These are phyloP conservation scores for Artemisia tridentata DNA, from an alignment of 129 eudicot genomes.

Conservation along the genomic window DNA sequence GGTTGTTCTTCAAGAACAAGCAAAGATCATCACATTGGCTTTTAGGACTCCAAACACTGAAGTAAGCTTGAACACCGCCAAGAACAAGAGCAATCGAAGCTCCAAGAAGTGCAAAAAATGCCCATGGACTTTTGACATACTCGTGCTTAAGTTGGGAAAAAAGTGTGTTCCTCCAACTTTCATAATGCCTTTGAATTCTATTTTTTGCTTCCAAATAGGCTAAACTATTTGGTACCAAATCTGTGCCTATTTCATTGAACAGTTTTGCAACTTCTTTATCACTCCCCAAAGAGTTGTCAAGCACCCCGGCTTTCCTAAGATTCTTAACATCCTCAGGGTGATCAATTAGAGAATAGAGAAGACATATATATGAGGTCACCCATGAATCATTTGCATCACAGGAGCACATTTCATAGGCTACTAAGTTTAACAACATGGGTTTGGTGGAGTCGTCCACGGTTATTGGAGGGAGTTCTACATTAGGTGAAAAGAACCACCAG, in stretches of 20 bases:
- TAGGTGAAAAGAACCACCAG: constrained; percentile 17
- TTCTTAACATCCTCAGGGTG: constrained; percentile 32
- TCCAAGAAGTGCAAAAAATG: constrained; percentile 38
- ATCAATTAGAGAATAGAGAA: constrained; percentile 39
- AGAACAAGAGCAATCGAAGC: constrained; percentile 36
- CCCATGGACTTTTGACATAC: constrained; percentile 47
- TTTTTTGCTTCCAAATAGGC: not conserved
- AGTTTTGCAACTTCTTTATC: constrained; percentile 33
- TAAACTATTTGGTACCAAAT: constrained; percentile 4
- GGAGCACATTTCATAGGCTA: constrained; percentile 43
- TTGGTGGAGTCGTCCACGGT: constrained; percentile 35
- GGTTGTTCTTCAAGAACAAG: constrained; percentile 22
- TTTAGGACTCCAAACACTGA: constrained; percentile 30
- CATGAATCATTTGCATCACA: constrained; percentile 17
- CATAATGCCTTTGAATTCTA: constrained; percentile 22
- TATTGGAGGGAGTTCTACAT: constrained; percentile 25
- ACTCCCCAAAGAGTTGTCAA: constrained; percentile 26
- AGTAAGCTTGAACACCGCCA: constrained; percentile 41
- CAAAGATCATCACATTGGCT: constrained; percentile 34
- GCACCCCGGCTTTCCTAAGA: constrained; percentile 25
- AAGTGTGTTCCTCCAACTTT: not conserved
- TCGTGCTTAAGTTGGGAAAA: constrained; percentile 30
- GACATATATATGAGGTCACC: constrained; percentile 40
- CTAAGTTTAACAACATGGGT: constrained; percentile 38
- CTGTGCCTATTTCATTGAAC: constrained; percentile 30